Evolutionary conservation across 441 rosid species (phyloP).

Genomic region (Sinapis alba): DNA sequence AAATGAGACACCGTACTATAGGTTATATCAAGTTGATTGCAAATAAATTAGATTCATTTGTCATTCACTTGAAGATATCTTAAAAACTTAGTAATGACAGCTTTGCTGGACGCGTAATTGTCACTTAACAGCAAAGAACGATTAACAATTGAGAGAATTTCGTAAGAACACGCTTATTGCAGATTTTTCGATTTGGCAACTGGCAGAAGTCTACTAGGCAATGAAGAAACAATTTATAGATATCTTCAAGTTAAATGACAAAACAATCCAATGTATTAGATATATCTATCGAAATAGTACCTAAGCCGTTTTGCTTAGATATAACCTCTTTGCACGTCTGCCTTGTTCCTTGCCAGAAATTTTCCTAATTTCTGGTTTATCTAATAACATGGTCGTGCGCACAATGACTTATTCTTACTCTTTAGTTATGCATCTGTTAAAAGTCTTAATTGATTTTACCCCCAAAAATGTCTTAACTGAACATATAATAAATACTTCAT

Average conservation of each 20-base stretch:
- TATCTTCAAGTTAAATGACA: background rate
- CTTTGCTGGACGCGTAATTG: slow-evolving; percentile 25
- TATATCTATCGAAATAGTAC: slow-evolving; percentile 3
- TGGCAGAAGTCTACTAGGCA: background rate
- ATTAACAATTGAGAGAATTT: background rate
- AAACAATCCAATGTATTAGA: background rate
- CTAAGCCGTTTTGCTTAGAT: slow-evolving; percentile 20
- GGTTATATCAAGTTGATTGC: slow-evolving; percentile 18
- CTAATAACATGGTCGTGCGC: slow-evolving; percentile 5
- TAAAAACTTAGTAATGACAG: slow-evolving; percentile 1
- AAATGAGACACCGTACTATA: background rate
- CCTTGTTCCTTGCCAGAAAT: slow-evolving; percentile 9
- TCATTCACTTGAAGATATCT: slow-evolving; percentile 13
- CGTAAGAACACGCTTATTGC: background rate
- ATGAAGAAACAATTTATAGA: background rate
- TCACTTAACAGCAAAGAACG: slow-evolving; percentile 2
- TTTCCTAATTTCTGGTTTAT: slow-evolving; percentile 31
- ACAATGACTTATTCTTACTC: background rate
- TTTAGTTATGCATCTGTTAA: background rate
- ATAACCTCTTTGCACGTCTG: slow-evolving; percentile 23
- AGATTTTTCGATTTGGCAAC: slow-evolving; percentile 4
- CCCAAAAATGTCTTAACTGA: too few relatives aligned
- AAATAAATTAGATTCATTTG: slow-evolving; percentile 4
- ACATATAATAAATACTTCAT: too few relatives aligned
- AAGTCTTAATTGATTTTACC: slow-evolving; percentile 9